A percentile compares a stretch with the other conserved stretches of the same genome.
Evolutionary conservation across 2,329 filamentous ascomycete genomes (phyloP).

Genomic region (Teratosphaeria zuluensis): DNA sequence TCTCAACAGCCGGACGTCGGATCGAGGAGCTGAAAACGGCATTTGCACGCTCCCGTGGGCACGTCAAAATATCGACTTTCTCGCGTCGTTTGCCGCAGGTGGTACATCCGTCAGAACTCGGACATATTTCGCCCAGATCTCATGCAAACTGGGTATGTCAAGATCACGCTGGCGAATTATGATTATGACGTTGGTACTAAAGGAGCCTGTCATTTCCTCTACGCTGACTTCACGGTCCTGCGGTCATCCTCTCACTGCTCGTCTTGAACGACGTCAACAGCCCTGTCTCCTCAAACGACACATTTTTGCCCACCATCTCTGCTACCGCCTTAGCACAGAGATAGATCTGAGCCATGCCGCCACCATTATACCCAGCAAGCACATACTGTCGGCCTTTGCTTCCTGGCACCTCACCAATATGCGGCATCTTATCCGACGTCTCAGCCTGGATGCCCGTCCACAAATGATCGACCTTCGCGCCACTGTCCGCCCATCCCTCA

Average conservation of each 20-base stretch:
- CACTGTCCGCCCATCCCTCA: conserved; percentile 39
- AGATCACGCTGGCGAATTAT: too few species aligned
- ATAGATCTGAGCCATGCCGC: conserved; percentile 42
- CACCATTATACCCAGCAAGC: conserved; percentile 21
- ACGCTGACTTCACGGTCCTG: not conserved
- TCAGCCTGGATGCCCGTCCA: conserved; percentile 36
- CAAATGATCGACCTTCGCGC: conserved; percentile 27
- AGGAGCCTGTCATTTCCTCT: too few species aligned
- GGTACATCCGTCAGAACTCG: too few species aligned
- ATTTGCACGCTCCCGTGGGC: too few species aligned
- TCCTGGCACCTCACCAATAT: conserved; percentile 15
- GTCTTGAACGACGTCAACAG: conserved; percentile 5
- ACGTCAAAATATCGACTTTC: too few species aligned
- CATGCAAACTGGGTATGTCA: too few species aligned
- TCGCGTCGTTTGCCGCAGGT: too few species aligned
- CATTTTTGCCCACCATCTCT: conserved; percentile 27
- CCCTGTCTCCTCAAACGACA: conserved; percentile 1
- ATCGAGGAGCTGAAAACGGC: too few species aligned
- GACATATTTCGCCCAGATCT: too few species aligned
- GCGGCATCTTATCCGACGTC: conserved; percentile 13
- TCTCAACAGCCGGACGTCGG: too few species aligned
- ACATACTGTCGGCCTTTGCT: conserved; percentile 9
- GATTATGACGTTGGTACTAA: too few species aligned
- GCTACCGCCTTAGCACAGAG: conserved; percentile 32
- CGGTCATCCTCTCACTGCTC: not conserved